Conservation (phyloP, 2,329 filamentous ascomycete species). For the Scorias spongiosa region DNA sequence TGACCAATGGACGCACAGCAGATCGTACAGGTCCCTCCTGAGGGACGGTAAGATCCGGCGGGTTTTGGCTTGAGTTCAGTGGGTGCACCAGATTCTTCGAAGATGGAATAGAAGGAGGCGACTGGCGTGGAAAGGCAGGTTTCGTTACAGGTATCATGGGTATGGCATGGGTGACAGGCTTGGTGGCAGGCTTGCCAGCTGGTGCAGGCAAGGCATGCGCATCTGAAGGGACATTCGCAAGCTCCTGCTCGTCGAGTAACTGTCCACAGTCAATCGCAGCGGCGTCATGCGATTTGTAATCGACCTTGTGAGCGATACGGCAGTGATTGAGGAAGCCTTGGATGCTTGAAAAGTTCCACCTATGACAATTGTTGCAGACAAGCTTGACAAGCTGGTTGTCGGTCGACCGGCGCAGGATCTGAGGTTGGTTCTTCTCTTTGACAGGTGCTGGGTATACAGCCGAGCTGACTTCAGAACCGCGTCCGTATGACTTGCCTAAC, state of each 20-base stretch:
- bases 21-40: constrained; percentile 5
- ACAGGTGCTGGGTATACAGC: constrained; percentile 55
- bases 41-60: constrained; percentile 3
- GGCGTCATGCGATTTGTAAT: constrained; percentile 92
- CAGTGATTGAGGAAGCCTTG: constrained; percentile 99
- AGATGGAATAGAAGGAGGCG: background rate
- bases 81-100: background rate
- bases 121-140: constrained; percentile 5
- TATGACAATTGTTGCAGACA: constrained; percentile 70
- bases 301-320: constrained; percentile 82
- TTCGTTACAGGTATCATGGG: background rate
- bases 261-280: constrained; percentile 80
- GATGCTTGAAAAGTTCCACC: constrained; percentile 87
- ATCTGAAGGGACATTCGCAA: constrained; percentile 16
- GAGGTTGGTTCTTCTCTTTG: constrained; percentile 58
- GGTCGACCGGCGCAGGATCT: constrained; percentile 64
- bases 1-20: background rate
- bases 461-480: constrained; percentile 24
- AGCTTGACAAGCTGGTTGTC: constrained; percentile 81
- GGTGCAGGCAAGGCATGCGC: constrained; percentile 6
- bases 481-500: constrained; percentile 33
- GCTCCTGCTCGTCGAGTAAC: constrained; percentile 56
- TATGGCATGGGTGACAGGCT: background rate
- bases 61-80: background rate
- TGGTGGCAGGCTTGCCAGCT: background rate